phyloP scores from a whole-genome alignment of 2,329 filamentous ascomycete genomes.

The Exophiala spinifera region DNA sequence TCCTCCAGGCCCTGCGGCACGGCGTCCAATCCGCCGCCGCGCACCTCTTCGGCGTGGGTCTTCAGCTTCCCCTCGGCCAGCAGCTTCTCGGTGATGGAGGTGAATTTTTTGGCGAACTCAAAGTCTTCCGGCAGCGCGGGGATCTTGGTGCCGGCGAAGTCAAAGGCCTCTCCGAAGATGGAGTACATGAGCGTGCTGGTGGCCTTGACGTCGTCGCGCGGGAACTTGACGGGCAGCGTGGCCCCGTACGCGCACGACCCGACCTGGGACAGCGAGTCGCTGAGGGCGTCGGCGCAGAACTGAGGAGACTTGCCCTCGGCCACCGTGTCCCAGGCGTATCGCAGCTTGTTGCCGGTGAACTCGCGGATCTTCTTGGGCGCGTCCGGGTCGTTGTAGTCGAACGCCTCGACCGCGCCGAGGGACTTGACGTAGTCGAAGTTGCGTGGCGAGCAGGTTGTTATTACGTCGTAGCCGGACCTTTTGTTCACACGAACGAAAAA shows the following conservation, averaged over 20 bases:
- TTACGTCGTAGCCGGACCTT: conserved; percentile 41
- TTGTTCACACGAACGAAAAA: no score
- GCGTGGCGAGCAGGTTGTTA: conserved; percentile 39
- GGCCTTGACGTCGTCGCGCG: conserved; percentile 36
- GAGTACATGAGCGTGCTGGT: conserved; percentile 36
- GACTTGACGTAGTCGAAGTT: conserved; percentile 47
- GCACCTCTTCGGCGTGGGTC: conserved; percentile 42
- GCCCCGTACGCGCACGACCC: conserved; percentile 34
- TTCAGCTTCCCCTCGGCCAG: conserved; percentile 44
- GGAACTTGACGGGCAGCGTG: conserved; percentile 30
- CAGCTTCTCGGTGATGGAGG: conserved; percentile 38
- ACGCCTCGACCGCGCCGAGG: conserved; percentile 45
- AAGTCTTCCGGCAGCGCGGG: conserved; percentile 37
- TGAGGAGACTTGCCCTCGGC: conserved; percentile 29
- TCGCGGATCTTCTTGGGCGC: conserved; percentile 34
- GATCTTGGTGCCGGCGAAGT: conserved; percentile 9
- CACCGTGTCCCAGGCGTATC: conserved; percentile 40
- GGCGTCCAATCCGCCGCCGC: conserved; percentile 44
- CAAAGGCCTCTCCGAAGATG: conserved; percentile 35
- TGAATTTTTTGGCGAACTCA: conserved; percentile 43
- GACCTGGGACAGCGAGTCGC: conserved; percentile 31
- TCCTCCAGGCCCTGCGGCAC: conserved; percentile 45
- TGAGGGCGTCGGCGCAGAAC: conserved; percentile 38
- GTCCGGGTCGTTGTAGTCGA: conserved; percentile 45
- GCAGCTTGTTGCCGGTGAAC: conserved; percentile 38